Conservation (phyloP, 257 asterid species). For the Forsythia viridissima region DNA sequence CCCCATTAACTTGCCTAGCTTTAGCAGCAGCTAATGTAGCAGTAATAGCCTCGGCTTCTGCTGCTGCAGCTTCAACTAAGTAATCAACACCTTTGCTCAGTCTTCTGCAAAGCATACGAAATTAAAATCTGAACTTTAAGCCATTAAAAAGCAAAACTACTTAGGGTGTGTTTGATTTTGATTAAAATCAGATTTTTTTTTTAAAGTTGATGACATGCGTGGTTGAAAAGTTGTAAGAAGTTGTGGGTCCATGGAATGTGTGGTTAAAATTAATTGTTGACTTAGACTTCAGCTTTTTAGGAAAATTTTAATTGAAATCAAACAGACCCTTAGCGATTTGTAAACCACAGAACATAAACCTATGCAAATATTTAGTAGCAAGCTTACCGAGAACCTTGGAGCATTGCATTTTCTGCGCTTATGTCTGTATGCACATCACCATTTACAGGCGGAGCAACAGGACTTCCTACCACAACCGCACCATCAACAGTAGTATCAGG, state of each 20-base stretch:
- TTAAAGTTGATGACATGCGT: too few species aligned
- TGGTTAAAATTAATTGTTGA: too few species aligned
- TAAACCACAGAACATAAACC: constrained; percentile 4
- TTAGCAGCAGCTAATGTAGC: constrained; percentile 93
- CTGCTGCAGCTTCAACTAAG: constrained; percentile 95
- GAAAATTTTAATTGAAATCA: too few species aligned
- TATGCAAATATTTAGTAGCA: constrained; percentile 16
- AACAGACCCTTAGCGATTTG: neutral
- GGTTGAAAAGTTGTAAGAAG: too few species aligned
- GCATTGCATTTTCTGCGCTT: constrained; percentile 81
- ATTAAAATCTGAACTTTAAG: constrained; percentile 20
- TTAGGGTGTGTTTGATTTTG: too few species aligned
- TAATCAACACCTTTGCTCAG: constrained; percentile 84
- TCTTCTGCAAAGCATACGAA: constrained; percentile 42
- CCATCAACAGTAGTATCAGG: constrained; percentile 69
- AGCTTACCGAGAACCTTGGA: constrained; percentile 74
- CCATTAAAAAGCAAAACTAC: neutral
- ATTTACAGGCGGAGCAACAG: constrained; percentile 84
- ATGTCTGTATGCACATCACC: constrained; percentile 86
- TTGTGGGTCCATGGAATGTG: too few species aligned
- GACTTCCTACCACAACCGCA: constrained; percentile 79
- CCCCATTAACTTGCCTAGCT: constrained; percentile 90
- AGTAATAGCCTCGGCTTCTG: constrained; percentile 97
- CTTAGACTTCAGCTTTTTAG: too few species aligned
- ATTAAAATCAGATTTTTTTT: too few species aligned